Evolutionary conservation across 176 grass and related monocot species (phyloP), one percentile per base, ranked within the genome.

Genomic region (Saccharum officinarum): DNA sequence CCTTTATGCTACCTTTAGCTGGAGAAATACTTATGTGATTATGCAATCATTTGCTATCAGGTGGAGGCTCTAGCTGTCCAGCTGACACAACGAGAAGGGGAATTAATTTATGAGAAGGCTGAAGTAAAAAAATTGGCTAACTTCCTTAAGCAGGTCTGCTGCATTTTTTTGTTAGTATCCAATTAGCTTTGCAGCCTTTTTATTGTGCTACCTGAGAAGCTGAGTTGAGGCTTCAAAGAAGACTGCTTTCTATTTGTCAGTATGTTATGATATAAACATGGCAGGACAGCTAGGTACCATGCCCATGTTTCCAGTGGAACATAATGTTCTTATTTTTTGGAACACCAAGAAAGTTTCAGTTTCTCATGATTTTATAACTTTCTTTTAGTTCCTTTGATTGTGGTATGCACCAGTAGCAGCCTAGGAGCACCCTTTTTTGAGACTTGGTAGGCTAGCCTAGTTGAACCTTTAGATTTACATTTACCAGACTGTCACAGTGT

Each of bases 21-120:
- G 46, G 18, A 25, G 44, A 89, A 81, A 71, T 44, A 6, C 2
- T 14, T 33, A 57, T n/a, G 26, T 57, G 23, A 67, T 55, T 78
- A 28, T 87, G 84, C 26, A 83, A 45, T 54, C 63, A 74, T 80
- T 66, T 89, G 68, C 30, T 80, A 80, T 61, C 75, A 98, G 96
- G 96, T 98, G 69, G 95, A 98, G 80, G 89, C 93, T 60, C 86
- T 98, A 87, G 93, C 96, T 67, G 93, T 95, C 66, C 96, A 98
- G 59, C 86, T 98, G 73, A 98, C 96, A 61, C 96, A 98, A 81
- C 93, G 93, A 87, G 96, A 98, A 92, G 96, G 93, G 38, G 96
- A 98, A 79, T 85, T 98, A 82, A 87, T 98, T 87, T 94, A 95
- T 83, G 96, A 98, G 82, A 98, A 95, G 82, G 87, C 93, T 18